Evolutionary conservation across 1,139 yeast genomes (phyloP).

Genomic region (Diutina scorzettiae): DNA sequence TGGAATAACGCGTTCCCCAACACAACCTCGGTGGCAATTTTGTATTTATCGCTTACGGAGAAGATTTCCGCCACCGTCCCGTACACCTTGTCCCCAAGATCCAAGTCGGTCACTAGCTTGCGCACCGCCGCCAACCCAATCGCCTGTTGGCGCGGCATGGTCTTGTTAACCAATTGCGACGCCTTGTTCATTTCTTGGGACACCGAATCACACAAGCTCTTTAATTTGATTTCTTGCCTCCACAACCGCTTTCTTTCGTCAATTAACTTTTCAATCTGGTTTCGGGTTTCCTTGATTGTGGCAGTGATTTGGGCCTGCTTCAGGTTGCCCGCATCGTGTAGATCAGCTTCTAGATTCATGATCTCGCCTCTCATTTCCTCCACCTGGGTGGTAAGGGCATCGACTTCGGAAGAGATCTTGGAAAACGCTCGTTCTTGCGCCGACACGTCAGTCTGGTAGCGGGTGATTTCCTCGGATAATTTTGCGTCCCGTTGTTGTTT

Average conservation of each 20-base stretch:
- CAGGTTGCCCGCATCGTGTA: neutral
- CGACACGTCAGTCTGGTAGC: conserved; percentile 13
- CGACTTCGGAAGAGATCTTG: conserved; percentile 1
- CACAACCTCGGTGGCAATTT: conserved; percentile 75
- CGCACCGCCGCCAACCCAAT: conserved; percentile 61
- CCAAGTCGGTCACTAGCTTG: conserved; percentile 42
- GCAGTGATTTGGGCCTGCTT: conserved; percentile 23
- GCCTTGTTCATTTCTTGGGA: conserved; percentile 45
- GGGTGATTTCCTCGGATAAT: conserved; percentile 33
- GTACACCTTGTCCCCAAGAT: conserved; percentile 47
- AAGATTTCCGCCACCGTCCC: conserved; percentile 85
- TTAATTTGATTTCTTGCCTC: conserved; percentile 66
- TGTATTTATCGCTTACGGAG: conserved; percentile 69
- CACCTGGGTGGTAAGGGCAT: conserved; percentile 5
- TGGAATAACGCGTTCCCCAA: conserved; percentile 85
- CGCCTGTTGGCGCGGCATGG: conserved; percentile 64
- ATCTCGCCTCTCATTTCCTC: conserved; percentile 7
- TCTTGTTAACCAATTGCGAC: conserved; percentile 48
- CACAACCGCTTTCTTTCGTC: conserved; percentile 66
- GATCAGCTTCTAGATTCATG: neutral
- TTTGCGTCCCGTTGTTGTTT: conserved; percentile 55
- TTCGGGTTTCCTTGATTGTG: conserved; percentile 17
- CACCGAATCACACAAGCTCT: conserved; percentile 43
- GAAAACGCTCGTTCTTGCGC: conserved; percentile 17
- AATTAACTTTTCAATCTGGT: conserved; percentile 18